phyloP scores from a whole-genome alignment of 345 rosid genomes.

The Melaleuca alternifolia region DNA sequence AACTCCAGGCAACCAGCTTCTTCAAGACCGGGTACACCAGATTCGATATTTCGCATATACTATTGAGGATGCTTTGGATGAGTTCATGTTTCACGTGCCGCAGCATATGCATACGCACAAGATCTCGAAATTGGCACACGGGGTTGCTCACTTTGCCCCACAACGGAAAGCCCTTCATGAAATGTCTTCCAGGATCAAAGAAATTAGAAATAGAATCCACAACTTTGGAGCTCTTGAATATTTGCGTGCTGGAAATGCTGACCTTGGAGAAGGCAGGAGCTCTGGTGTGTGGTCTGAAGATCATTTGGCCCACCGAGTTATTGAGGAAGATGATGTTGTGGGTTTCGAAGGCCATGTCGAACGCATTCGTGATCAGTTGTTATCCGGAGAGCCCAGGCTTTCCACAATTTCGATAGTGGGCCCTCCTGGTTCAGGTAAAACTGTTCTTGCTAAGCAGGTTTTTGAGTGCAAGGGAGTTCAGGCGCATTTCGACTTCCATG shows the following conservation, averaged over 20 bases:
- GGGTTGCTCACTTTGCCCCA: not conserved
- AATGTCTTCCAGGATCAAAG: not conserved
- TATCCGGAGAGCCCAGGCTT: not conserved
- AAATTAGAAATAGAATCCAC: not conserved
- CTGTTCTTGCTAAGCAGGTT: conserved; percentile 1
- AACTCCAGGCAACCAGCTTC: not conserved
- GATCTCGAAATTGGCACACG: not conserved
- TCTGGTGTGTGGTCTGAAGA: not conserved
- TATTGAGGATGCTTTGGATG: conserved; percentile 14
- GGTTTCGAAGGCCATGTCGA: not conserved
- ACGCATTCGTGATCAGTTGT: not conserved
- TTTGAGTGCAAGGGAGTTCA: conserved; percentile 1
- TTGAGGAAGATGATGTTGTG: not conserved
- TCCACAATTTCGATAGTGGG: conserved; percentile 1
- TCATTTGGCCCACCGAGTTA: not conserved
- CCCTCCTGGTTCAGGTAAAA: conserved; percentile 9
- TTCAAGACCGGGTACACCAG: conserved; percentile 15
- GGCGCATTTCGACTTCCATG: not conserved
- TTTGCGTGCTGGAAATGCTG: not conserved
- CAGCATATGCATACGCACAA: not conserved
- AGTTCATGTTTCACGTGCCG: not conserved
- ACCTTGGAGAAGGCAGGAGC: not conserved
- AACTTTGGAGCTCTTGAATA: not conserved
- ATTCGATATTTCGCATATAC: conserved; percentile 16
- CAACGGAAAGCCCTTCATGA: not conserved